Evolutionary conservation across 768 basidiomycete species (phyloP).

Genomic region (Lenzites betulinus): DNA sequence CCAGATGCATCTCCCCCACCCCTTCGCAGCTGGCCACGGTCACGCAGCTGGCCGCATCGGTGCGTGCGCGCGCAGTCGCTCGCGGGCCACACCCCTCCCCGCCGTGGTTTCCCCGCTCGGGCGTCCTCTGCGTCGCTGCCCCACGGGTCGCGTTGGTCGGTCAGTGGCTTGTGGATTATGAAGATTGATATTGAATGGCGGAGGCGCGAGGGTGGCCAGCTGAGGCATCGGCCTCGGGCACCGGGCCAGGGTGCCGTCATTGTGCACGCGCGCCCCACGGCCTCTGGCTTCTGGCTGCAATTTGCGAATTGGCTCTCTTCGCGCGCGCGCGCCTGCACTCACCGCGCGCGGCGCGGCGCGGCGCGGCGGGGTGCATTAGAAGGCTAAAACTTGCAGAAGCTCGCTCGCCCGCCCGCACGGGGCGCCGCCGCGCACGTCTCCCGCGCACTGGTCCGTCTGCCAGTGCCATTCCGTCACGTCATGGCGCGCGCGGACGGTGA

Average conservation of each 20-base stretch:
- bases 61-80: not conserved
- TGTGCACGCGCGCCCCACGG: not conserved
- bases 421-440: not conserved
- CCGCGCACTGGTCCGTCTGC: not conserved
- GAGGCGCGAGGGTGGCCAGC: not conserved
- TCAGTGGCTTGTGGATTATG: too few species aligned
- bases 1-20: not conserved
- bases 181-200: not conserved
- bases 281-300: not conserved
- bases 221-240: not conserved
- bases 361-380: slow-evolving; percentile 1
- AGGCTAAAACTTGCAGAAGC: not conserved
- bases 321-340: not conserved
- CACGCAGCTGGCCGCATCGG: too few species aligned
- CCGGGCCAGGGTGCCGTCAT: slow-evolving; percentile 8
- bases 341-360: not conserved
- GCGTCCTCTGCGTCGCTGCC: not conserved
- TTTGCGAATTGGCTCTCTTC: not conserved
- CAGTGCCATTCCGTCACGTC: too few species aligned
- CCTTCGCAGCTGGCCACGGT: too few species aligned
- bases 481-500: not conserved
- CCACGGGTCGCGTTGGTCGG: too few species aligned
- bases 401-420: too few species aligned
- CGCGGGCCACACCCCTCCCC: not conserved
- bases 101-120: slow-evolving; percentile 5